Conservation (phyloP, 2,329 filamentous ascomycete species). For the Xylaria sp. region DNA sequence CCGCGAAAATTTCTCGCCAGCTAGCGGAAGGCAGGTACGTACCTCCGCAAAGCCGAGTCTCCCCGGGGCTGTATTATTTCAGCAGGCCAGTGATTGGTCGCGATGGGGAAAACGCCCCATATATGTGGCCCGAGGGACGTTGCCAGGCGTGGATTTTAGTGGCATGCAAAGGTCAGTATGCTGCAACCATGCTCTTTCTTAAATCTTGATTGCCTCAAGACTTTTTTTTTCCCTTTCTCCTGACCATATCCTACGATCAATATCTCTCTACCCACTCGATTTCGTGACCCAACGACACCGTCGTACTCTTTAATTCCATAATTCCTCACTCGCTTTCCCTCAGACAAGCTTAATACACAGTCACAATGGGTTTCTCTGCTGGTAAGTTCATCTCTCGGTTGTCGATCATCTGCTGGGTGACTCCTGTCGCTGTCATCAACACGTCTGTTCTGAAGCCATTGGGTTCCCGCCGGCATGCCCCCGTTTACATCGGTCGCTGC, state of each 20-base stretch:
- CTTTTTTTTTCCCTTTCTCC: constrained; percentile 39
- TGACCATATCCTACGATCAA: constrained; percentile 20
- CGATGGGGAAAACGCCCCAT: constrained; percentile 44
- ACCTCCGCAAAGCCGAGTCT: constrained; percentile 39
- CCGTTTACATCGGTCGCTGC: constrained; percentile 26
- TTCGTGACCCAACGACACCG: constrained; percentile 27
- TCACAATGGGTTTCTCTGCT: constrained; percentile 58
- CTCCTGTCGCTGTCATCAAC: constrained; percentile 28
- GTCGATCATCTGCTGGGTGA: constrained; percentile 33
- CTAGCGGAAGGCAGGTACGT: constrained; percentile 14
- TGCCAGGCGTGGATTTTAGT: constrained; percentile 27
- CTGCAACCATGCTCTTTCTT: constrained; percentile 42
- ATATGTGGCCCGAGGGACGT: constrained; percentile 48
- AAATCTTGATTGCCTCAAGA: constrained; percentile 46
- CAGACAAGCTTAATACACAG: constrained; percentile 43
- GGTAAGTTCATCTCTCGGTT: constrained; percentile 54
- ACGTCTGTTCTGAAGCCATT: constrained; percentile 46
- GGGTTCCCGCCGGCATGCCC: constrained; percentile 28
- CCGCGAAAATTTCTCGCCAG: constrained; percentile 30
- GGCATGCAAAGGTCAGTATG: constrained; percentile 36
- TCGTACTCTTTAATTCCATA: constrained; percentile 45
- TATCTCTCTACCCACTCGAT: constrained; percentile 30
- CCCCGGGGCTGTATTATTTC: constrained; percentile 47
- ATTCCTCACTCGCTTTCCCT: constrained; percentile 41
- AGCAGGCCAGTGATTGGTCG: constrained; percentile 54